Base-by-base conservation (phyloP, 116 monocot species). In the Zostera marina region DNA sequence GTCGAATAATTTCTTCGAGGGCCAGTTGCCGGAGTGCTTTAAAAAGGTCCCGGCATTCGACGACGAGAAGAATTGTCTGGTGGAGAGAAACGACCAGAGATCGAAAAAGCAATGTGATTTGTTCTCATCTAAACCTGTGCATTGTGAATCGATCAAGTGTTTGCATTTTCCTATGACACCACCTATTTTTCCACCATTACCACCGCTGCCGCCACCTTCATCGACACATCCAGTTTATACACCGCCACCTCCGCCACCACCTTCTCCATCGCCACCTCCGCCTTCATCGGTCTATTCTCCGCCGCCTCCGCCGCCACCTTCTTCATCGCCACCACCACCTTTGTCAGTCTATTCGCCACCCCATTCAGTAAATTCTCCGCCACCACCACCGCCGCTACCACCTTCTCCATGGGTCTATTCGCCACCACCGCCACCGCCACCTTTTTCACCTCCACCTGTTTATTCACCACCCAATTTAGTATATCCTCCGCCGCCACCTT, bases 1-100 rank as follows among this genome's bases (percentile, higher is more conserved):
- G 61, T 81, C 90, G 2, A 84, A 84, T 54, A 90, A 90, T 61
- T 84, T 81, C 74, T 84, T 90, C 74, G 76, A 78, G 3, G 76
- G 74, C 5, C 81, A 81, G 72, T 69, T 85, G 42, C 71, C 85
- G 22, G 55, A 41, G 46, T 90, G 90, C 56, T 32, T 78, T 22
- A 32, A 32, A 32, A 52, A 59, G 56, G 63, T 84, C 2, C 67
- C 68, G 22, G 42, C 61, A 3, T 66, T 69, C 22, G 68, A 75
- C 42, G 85, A 90, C 22, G 61, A 66, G 8, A 58, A 70, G 54
- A 90, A 90, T 62, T 90, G 90, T 65, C 42, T 90, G 63, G 76
- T 76, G 3, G 60, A 52, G 14, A 54, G 78, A 17, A 68, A 81
- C 8, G 59, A 17, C 19, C 90, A 90, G 79, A 51, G 85, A 20